These are phyloP conservation scores for Pontederia crassipes DNA, from an alignment of 176 grass and related monocot genomes.

Conservation along the genomic window DNA sequence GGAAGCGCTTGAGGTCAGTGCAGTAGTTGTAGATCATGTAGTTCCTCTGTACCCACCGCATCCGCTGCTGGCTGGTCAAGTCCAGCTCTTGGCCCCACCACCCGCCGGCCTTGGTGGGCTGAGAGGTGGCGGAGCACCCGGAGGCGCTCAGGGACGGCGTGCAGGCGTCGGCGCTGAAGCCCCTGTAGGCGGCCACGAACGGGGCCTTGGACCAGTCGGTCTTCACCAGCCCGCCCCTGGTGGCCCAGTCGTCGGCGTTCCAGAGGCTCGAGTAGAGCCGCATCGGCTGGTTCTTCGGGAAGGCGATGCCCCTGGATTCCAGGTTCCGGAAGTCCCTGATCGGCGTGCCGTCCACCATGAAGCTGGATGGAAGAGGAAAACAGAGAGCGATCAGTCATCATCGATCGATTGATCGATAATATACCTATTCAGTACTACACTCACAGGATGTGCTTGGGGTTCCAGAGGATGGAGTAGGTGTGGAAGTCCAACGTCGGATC, in stretches of 20 bases:
- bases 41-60: no score
- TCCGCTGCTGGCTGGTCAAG: no score
- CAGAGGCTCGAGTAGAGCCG: constrained; percentile 64
- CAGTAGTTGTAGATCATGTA: no score
- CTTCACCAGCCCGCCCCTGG: constrained; percentile 65
- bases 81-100: no score
- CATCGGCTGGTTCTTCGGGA: constrained; percentile 45
- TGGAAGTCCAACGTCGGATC: neutral
- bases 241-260: constrained; percentile 64
- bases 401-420: no score
- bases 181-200: constrained; percentile 38
- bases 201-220: constrained; percentile 54
- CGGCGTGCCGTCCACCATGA: constrained; percentile 58
- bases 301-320: constrained; percentile 42
- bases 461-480: constrained; percentile 3
- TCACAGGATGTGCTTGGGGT: neutral
- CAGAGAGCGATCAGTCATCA: no score
- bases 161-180: constrained; percentile 34
- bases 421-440: no score
- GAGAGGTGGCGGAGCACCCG: no score
- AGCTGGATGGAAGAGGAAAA: constrained; percentile 11
- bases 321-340: constrained; percentile 70
- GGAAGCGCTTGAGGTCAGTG: no score
- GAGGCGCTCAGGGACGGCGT: no score
- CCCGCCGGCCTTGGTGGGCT: no score